Percentiles rank a stretch among this genome's conserved stretches.
Evolutionary conservation across 805 yeast genomes (phyloP).

Genomic region (Myxozyma nipponensis): DNA sequence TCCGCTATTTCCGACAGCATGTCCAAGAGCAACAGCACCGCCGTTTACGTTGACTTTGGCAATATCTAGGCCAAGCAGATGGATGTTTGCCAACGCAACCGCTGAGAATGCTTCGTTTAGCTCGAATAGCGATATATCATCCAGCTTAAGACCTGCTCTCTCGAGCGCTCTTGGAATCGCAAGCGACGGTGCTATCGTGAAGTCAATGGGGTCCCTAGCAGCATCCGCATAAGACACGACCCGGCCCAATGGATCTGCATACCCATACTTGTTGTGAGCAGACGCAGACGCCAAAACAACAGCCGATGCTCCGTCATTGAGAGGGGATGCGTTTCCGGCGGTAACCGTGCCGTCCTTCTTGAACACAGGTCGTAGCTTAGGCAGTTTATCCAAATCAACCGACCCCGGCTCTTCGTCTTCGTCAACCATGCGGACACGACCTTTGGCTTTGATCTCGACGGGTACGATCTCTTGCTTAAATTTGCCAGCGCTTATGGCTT

Average conservation of each 20-base stretch:
- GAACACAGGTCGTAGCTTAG: constrained; percentile 82
- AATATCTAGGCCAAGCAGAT: constrained; percentile 58
- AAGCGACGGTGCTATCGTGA: constrained; percentile 89
- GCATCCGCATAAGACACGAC: constrained; percentile 94
- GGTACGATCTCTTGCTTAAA: constrained; percentile 78
- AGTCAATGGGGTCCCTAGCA: constrained; percentile 85
- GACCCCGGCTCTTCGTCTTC: constrained; percentile 75
- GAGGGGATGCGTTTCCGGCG: constrained; percentile 89
- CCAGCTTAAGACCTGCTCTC: constrained; percentile 62
- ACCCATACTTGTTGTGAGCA: constrained; percentile 64
- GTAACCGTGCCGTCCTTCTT: constrained; percentile 92
- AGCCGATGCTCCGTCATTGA: constrained; percentile 96
- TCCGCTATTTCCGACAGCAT: constrained; percentile 95
- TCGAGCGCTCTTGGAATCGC: constrained; percentile 90
- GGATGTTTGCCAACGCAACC: constrained; percentile 81
- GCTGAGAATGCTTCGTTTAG: constrained; percentile 96
- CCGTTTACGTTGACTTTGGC: constrained; percentile 83
- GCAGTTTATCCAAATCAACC: constrained; percentile 66
- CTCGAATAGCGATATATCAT: constrained; percentile 79
- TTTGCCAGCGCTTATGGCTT: constrained; percentile 68
- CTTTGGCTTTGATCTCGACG: constrained; percentile 59
- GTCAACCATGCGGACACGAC: constrained; percentile 67
- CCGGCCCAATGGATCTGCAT: constrained; percentile 64
- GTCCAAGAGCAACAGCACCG: constrained; percentile 95
- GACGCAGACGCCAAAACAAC: constrained; percentile 75